Conservation (phyloP, 2,329 filamentous ascomycete genomes). For the Arthrinium phaeospermum region DNA sequence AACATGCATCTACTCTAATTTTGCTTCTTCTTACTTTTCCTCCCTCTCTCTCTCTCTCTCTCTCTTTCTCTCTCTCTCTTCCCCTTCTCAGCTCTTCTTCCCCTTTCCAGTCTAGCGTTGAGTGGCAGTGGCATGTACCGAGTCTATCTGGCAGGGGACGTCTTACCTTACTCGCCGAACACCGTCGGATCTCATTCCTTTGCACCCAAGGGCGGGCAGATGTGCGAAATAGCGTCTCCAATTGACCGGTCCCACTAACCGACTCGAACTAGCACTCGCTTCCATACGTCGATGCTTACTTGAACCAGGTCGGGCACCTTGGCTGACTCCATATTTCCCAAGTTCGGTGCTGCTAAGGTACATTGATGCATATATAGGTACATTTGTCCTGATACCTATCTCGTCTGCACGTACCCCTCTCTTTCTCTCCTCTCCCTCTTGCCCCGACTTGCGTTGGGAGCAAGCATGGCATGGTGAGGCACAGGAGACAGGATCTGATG, state of each 20-base stretch:
- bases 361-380: too few species aligned
- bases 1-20: neutral
- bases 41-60: neutral
- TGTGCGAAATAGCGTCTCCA: slow-evolving; percentile 16
- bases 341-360: neutral
- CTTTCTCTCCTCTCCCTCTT: neutral
- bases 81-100: neutral
- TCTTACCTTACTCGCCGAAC: slow-evolving; percentile 11
- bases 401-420: neutral
- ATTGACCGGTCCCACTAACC: slow-evolving; percentile 11
- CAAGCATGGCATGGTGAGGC: neutral
- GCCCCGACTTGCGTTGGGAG: neutral
- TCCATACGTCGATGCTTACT: neutral
- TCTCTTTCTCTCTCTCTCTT: neutral
- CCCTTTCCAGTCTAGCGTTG: neutral
- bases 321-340: neutral
- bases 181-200: slow-evolving; percentile 13
- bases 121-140: neutral
- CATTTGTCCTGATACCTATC: neutral
- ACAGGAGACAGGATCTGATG: neutral
- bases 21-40: neutral
- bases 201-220: slow-evolving; percentile 8
- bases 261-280: neutral
- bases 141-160: neutral
- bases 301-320: slow-evolving; percentile 3